A percentile compares a stretch with the other conserved stretches of the same genome.
Evolutionary conservation across 2,329 filamentous ascomycete genomes (phyloP).

Genomic region (Pleurostoma richardsiae): DNA sequence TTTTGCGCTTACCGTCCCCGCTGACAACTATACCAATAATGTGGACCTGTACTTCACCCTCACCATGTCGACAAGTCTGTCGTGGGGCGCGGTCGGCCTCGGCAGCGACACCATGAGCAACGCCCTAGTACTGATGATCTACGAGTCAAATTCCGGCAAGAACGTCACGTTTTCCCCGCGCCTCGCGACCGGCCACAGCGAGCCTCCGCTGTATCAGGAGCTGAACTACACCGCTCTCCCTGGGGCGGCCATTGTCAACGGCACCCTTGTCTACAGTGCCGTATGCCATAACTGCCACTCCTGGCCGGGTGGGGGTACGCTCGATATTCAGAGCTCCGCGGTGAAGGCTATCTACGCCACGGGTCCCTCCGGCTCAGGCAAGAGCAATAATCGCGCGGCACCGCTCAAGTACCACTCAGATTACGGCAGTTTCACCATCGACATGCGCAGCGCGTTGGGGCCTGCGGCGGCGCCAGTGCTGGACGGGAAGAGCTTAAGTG

Average conservation of each 20-base stretch:
- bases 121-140: slow-evolving; percentile 50
- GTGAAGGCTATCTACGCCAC: slow-evolving; percentile 52
- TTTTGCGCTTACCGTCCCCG: slow-evolving; percentile 45
- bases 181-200: slow-evolving; percentile 41
- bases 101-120: slow-evolving; percentile 46
- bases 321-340: slow-evolving; percentile 43
- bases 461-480: slow-evolving; percentile 33
- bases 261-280: slow-evolving; percentile 39
- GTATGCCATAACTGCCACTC: slow-evolving; percentile 48
- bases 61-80: slow-evolving; percentile 36
- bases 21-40: slow-evolving; percentile 28
- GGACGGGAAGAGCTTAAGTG: slow-evolving; percentile 22
- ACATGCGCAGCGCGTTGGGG: slow-evolving; percentile 47
- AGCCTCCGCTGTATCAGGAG: slow-evolving; percentile 41
- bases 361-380: slow-evolving; percentile 38
- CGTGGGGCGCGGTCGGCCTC: slow-evolving; percentile 52
- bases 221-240: slow-evolving; percentile 37
- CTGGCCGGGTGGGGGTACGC: slow-evolving; percentile 45
- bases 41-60: slow-evolving; percentile 51
- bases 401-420: slow-evolving; percentile 45
- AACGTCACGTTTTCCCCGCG: slow-evolving; percentile 55
- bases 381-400: slow-evolving; percentile 35
- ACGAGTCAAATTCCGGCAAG: slow-evolving; percentile 36
- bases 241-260: slow-evolving; percentile 42
- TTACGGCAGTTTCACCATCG: slow-evolving; percentile 51